Base-by-base conservation (phyloP, 2,329 filamentous ascomycete species). In the Stachybotrys chartarum region DNA sequence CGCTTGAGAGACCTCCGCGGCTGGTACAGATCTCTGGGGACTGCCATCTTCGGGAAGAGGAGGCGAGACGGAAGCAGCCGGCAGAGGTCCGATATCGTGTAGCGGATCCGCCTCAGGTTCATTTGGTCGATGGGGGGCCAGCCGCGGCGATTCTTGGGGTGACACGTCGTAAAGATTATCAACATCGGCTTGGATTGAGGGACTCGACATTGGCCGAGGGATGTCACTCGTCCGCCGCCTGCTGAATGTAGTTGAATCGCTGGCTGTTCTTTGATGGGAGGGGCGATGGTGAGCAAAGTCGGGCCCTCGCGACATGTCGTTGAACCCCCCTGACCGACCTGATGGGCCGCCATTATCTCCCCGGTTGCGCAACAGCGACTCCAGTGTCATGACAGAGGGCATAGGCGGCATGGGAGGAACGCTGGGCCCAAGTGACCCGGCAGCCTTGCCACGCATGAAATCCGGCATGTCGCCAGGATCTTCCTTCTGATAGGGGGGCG, bases 401-500 rank as follows among this genome's bases (percentile, higher is more conserved):
- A 65, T 35, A 49, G 68, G 57, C 14, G 65, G 63, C 1, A 66
- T 54, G 14, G 64, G 58, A 14, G 65, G 59, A 8, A 58, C 61
- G 0, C 61, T 54, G n/a, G 68, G 68, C 16, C 58, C 62, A 18
- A 56, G 61, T 18, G 76, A 73, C 51, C 73, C 66, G 50, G 78
- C 69, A 35, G 73, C 64, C 39, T 75, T 70, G 53, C 81, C 77
- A 32, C 81, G 79, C 59, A 85, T 60, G 58, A 84, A 85, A 3
- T 73, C 77, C 1, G 82, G 81, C 55, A 82, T 59, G 61, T 83
- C 80, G 10, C 75, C 76, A 0, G 81, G 81, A 51, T 83, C 81
- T 0, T 88, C 84, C 54, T 83, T 81, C 46, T 85, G 83, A 63
- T 95, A 95, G 1, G 89, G 89, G 3, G 90, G 90, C 8, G 90